Base-by-base conservation (phyloP, 331 rosid genomes). In the Prunus yedoensis region DNA sequence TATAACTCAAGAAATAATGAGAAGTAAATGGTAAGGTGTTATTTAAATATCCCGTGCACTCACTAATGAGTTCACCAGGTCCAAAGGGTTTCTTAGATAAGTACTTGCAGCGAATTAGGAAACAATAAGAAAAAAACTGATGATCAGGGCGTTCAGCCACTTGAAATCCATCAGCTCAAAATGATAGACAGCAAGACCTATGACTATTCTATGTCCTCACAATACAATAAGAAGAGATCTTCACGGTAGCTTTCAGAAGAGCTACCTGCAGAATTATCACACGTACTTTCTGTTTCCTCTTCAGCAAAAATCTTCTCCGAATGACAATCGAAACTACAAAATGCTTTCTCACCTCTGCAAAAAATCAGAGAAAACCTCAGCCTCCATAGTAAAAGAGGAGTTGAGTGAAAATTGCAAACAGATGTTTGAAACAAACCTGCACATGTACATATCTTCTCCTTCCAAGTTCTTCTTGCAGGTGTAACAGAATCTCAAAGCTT, bases 91-190 rank as follows among this genome's bases (percentile, higher is more conserved):
- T 66, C 58, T 20, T 2, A 61, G 62, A 81, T 52, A 56, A 84
- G 53, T 76, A 73, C 66, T 66, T 61, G 28, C 60, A 68, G 77
- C 61, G 50, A 32, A 73, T 35, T 68, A 76, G 72, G 46, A 62
- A 59, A 60, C 58, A 68, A 35, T 61, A 57, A 52, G 30, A 49
- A 25, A 38, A 51, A 76, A 83, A 71, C 45, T 68, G 71, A 85
- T 74, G 88, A 75, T 59, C 86, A 88, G 93, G 93, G 91, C 84
- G 70, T 27, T 78, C 47, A 78, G 91, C 91, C 90, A 77, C 90
- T 82, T 81, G 82, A 82, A 83, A 77, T 87, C 81, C 89, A 87
- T 83, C 87, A 43, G 76, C 73, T 54, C 68, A 78, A 74, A 71
- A 73, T 67, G 75, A 74, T 74, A 41, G 73, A 28, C 46, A 77